Percentiles rank a stretch among this genome's conserved stretches.
Evolutionary conservation across 768 basidiomycete genomes (phyloP).

Genomic region (Kwoniella pini): DNA sequence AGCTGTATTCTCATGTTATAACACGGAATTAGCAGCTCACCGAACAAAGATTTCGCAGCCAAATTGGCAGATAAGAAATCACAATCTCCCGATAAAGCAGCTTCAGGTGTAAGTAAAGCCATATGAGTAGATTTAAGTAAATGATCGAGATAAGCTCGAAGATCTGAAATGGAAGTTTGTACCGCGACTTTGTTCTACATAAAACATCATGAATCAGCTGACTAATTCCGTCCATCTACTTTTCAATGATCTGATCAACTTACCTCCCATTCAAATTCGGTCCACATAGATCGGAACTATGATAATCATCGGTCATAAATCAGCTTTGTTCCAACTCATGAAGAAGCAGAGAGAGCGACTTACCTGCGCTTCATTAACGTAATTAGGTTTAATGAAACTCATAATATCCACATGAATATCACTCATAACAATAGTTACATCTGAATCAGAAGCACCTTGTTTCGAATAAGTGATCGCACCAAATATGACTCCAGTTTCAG

Average conservation of each 20-base stretch:
- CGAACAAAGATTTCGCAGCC: constrained; percentile 92
- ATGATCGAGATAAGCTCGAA: constrained; percentile 85
- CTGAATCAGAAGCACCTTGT: constrained; percentile 75
- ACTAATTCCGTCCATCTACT: neutral
- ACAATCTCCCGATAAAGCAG: constrained; percentile 86
- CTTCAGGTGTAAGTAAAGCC: constrained; percentile 90
- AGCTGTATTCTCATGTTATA: neutral
- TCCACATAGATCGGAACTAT: constrained; percentile 84
- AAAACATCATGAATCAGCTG: neutral
- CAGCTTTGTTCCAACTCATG: neutral
- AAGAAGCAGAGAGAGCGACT: constrained; percentile 19
- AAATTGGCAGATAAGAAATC: constrained; percentile 96
- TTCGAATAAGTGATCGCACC: constrained; percentile 97
- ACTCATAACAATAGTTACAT: constrained; percentile 74
- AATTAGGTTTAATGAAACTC: constrained; percentile 96
- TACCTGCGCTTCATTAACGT: constrained; percentile 92
- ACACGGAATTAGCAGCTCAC: constrained; percentile 57
- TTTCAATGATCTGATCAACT: neutral
- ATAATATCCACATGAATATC: constrained; percentile 94
- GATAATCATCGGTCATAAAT: neutral
- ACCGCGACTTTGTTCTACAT: constrained; percentile 82
- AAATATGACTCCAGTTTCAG: constrained; percentile 97
- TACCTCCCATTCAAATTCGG: constrained; percentile 92
- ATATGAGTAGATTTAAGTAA: constrained; percentile 98
- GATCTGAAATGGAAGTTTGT: constrained; percentile 79